Conservation (phyloP, 2,329 filamentous ascomycete species). For the Emergomyces orientalis region DNA sequence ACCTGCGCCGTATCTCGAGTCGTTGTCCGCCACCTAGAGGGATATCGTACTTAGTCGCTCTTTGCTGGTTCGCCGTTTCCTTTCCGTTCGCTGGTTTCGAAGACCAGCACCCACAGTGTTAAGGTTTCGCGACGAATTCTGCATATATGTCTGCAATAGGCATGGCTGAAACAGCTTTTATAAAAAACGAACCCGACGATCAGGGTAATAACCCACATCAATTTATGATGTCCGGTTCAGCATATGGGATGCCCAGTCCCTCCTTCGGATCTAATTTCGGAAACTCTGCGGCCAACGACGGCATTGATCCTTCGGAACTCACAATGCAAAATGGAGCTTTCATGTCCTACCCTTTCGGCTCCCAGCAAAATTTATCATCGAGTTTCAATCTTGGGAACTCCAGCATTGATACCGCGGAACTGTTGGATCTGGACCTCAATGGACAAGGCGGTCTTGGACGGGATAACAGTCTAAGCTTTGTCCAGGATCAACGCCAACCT, state of each 20-base stretch:
- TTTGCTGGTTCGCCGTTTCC: not conserved
- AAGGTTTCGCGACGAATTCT: not conserved
- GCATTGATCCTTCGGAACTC: conserved; percentile 78
- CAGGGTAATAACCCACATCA: conserved; percentile 45
- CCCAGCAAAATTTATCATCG: conserved; percentile 55
- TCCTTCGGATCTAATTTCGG: conserved; percentile 42
- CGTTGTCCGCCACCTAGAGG: not conserved
- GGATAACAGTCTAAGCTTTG: conserved; percentile 28
- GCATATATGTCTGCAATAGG: not conserved
- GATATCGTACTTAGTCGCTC: not conserved
- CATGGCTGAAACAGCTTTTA: conserved; percentile 48
- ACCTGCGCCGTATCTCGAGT: not conserved
- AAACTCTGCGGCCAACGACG: conserved; percentile 41
- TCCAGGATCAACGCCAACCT: conserved; percentile 46
- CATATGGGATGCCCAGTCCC: conserved; percentile 46
- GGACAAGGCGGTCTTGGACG: conserved; percentile 32
- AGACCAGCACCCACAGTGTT: conserved; percentile 6
- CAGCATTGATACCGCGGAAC: conserved; percentile 77
- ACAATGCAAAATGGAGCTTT: conserved; percentile 52
- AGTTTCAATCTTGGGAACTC: conserved; percentile 71
- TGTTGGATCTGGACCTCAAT: conserved; percentile 55
- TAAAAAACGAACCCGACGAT: conserved; percentile 60
- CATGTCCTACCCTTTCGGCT: conserved; percentile 50
- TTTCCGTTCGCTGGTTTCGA: not conserved
- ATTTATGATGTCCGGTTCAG: conserved; percentile 42